Evolutionary conservation across 129 eudicot species (phyloP).

Genomic region (Arctium lappa): DNA sequence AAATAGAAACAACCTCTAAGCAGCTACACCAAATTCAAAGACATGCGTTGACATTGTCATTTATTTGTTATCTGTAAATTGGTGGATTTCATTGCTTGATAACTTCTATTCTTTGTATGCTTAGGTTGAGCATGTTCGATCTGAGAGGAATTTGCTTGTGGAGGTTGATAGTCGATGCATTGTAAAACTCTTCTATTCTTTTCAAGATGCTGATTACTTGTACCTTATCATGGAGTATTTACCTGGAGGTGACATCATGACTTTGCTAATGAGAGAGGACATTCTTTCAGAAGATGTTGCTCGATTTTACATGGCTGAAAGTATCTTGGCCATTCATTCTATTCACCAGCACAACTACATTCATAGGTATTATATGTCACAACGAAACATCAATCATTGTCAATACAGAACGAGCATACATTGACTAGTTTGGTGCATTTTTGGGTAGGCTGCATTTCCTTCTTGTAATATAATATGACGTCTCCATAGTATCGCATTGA

Average conservation of each 20-base stretch:
- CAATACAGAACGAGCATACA: background rate
- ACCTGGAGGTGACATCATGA: slow-evolving; percentile 98
- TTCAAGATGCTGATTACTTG: slow-evolving; percentile 82
- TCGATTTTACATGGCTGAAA: slow-evolving; percentile 86
- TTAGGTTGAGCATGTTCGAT: slow-evolving; percentile 89
- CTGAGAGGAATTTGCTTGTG: slow-evolving; percentile 90
- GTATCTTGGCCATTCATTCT: slow-evolving; percentile 80
- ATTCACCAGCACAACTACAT: slow-evolving; percentile 84
- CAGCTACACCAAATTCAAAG: background rate
- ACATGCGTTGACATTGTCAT: background rate
- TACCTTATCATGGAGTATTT: slow-evolving; percentile 93
- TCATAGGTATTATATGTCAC: slow-evolving; percentile 50
- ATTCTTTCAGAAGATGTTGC: slow-evolving; percentile 88
- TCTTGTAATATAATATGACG: background rate
- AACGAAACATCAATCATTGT: background rate
- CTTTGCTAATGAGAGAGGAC: slow-evolving; percentile 86
- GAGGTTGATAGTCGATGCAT: slow-evolving; percentile 96
- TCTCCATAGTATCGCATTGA: background rate
- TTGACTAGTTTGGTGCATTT: background rate
- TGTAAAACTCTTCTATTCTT: slow-evolving; percentile 83
- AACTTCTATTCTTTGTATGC: background rate
- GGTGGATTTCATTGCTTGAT: slow-evolving; percentile 7
- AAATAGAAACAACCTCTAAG: background rate
- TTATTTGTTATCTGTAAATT: background rate
- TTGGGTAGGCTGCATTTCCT: background rate